Evolutionary conservation across 169 alveolate species (phyloP).

Genomic region (Theileria parva): DNA sequence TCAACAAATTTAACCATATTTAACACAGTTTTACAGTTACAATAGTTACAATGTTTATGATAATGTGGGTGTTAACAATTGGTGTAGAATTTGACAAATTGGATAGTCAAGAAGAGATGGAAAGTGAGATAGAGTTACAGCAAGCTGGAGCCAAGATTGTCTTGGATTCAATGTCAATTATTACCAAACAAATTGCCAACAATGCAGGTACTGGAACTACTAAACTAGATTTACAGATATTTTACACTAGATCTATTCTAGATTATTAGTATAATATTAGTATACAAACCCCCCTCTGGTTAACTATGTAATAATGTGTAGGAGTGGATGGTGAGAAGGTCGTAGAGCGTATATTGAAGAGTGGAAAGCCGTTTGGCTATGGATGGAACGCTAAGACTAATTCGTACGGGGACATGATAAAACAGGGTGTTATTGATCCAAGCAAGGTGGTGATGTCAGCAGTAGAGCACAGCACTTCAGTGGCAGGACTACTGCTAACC

Average conservation of each 20-base stretch:
- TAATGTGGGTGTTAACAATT: background rate
- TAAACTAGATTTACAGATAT: too few relatives aligned
- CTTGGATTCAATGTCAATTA: constrained; percentile 79
- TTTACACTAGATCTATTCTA: too few relatives aligned
- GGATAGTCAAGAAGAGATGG: constrained; percentile 77
- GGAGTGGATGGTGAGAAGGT: constrained; percentile 83
- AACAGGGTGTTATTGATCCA: constrained; percentile 86
- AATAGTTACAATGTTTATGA: too few relatives aligned
- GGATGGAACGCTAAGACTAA: constrained; percentile 87
- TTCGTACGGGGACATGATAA: constrained; percentile 84
- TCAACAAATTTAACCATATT: too few relatives aligned
- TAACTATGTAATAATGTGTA: background rate
- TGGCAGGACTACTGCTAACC: constrained; percentile 86
- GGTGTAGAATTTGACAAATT: background rate
- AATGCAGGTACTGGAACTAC: constrained; percentile 72
- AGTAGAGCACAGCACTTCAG: constrained; percentile 83
- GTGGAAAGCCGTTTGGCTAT: constrained; percentile 83
- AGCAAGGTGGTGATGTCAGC: constrained; percentile 85
- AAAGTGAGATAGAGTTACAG: constrained; percentile 82
- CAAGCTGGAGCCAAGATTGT: constrained; percentile 86
- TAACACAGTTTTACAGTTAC: too few relatives aligned
- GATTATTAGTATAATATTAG: too few relatives aligned
- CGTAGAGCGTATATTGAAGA: constrained; percentile 77
- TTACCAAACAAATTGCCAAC: constrained; percentile 83
- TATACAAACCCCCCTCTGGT: background rate